Conservation (phyloP, 2,329 filamentous ascomycete species). For the Tolypocladium endophyticum region DNA sequence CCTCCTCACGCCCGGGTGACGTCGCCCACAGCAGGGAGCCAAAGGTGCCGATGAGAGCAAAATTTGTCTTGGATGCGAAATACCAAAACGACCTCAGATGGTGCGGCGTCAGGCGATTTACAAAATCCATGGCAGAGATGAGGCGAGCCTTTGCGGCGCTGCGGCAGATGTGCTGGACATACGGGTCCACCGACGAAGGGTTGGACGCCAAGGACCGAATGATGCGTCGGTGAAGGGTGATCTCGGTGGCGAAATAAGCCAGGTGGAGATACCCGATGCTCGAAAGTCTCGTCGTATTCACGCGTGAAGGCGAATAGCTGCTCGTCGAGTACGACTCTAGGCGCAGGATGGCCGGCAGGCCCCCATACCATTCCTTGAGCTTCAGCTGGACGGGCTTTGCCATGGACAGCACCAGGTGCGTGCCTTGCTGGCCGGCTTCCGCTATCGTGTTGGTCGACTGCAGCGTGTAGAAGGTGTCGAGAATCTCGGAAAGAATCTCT, state of each 20-base stretch:
- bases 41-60: slow-evolving; percentile 90
- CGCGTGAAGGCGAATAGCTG: slow-evolving; percentile 10
- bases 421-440: slow-evolving; percentile 57
- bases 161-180: slow-evolving; percentile 85
- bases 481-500: slow-evolving; percentile 66
- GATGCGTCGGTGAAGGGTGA: slow-evolving; percentile 83
- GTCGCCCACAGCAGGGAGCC: slow-evolving; percentile 85
- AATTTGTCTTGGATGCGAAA: slow-evolving; percentile 79
- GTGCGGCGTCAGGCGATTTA: slow-evolving; percentile 77
- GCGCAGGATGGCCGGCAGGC: slow-evolving; percentile 50
- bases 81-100: slow-evolving; percentile 92
- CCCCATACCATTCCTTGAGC: slow-evolving; percentile 72
- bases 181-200: slow-evolving; percentile 50
- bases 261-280: slow-evolving; percentile 74
- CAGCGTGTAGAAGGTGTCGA: slow-evolving; percentile 74
- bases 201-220: slow-evolving; percentile 60
- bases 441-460: slow-evolving; percentile 61
- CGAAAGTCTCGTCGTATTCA: slow-evolving; percentile 36
- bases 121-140: slow-evolving; percentile 95
- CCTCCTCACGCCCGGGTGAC: slow-evolving; percentile 76
- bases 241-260: slow-evolving; percentile 88
- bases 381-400: slow-evolving; percentile 77
- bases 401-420: slow-evolving; percentile 60
- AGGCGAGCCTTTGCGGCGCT: slow-evolving; percentile 88
- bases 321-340: slow-evolving; percentile 48